Percentiles rank a stretch among this genome's conserved stretches.
These are phyloP conservation scores for Sporobolomyces roseus DNA, from an alignment of 768 basidiomycete species.

Conservation along the genomic window DNA sequence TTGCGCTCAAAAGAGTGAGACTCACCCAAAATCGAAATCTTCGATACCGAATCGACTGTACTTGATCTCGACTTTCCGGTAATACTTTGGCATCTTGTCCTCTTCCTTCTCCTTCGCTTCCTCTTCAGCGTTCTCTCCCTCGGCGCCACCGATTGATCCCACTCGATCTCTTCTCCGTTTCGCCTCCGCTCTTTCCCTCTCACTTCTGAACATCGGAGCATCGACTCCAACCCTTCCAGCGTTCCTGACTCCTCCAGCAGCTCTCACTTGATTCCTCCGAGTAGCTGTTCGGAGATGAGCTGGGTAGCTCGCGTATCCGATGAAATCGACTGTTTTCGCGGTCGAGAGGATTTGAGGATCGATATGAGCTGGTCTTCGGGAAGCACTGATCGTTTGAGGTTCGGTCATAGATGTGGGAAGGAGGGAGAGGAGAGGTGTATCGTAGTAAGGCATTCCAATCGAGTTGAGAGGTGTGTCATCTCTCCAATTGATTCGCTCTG, in stretches of 20 bases:
- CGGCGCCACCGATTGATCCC: neutral
- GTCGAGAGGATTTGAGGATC: slow-evolving; percentile 69
- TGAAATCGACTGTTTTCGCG: slow-evolving; percentile 81
- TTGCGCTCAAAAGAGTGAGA: neutral
- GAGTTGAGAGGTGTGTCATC: slow-evolving; percentile 82
- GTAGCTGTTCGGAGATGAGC: slow-evolving; percentile 67
- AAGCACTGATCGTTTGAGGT: slow-evolving; percentile 44
- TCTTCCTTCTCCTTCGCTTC: slow-evolving; percentile 19
- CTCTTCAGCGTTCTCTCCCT: slow-evolving; percentile 18
- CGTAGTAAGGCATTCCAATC: slow-evolving; percentile 84
- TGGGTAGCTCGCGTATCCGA: slow-evolving; percentile 84
- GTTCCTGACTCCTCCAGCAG: slow-evolving; percentile 57
- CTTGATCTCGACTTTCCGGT: slow-evolving; percentile 91
- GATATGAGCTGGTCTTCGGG: slow-evolving; percentile 54
- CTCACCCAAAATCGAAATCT: slow-evolving; percentile 93
- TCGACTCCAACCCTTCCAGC: slow-evolving; percentile 49
- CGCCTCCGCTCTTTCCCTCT: slow-evolving; percentile 56
- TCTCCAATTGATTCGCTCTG: slow-evolving; percentile 73
- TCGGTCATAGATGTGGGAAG: slow-evolving; percentile 49
- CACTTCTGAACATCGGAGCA: slow-evolving; percentile 69
- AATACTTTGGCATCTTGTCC: slow-evolving; percentile 63
- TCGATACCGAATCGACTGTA: slow-evolving; percentile 98
- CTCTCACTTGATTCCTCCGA: slow-evolving; percentile 68
- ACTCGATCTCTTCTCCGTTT: slow-evolving; percentile 26
- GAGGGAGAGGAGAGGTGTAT: slow-evolving; percentile 66